Base-by-base conservation (phyloP, 805 yeast genomes). In the Priceomyces carsonii region DNA sequence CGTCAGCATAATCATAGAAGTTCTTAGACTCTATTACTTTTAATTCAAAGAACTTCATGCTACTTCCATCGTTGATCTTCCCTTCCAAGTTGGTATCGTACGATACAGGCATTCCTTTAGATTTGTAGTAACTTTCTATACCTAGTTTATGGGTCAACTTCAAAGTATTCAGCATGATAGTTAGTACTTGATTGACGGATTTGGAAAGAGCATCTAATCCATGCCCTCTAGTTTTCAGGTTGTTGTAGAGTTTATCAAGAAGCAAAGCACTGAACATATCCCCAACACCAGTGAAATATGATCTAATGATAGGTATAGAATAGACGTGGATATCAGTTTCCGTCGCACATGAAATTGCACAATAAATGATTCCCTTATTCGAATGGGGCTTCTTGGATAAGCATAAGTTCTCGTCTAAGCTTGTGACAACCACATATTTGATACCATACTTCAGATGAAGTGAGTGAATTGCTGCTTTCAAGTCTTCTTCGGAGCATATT, bases 231-330 rank as follows among this genome's bases (percentile, higher is more conserved):
- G 14, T 39, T 15, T 24, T 26, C 5, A 45, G 26, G 23, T 47
- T 50, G 1, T 55, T 55, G 46, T 59, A 65, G 18, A 81, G 63
- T 45, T 85, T 73, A 56, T 84, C 95, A 5, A 86, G 48, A 20
- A 89, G 57, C 25, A 90, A 57, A 0, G 95, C 91, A 0, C 95
- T 82, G 49, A 91, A 90, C 26, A 90, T 60, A 51, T 90, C 98
- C 5, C 98, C 98, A 0, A 93, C 95, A 1, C 98, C 98, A 0
- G 96, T 87, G 61, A 90, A 91, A 56, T 91, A 88, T 4, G 91
- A 81, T 36, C 82, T 78, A 26, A 87, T 75, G 22, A 71, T 66
- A 2, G 85, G 83, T 9, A 84, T 71, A 44, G 71, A 69, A 48
- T 75, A 79, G 30, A 63, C 32, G 4, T 48, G 33, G 2, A 62